phyloP scores from a whole-genome alignment of 139 green algal species.

The Chlamydomonas applanata region DNA sequence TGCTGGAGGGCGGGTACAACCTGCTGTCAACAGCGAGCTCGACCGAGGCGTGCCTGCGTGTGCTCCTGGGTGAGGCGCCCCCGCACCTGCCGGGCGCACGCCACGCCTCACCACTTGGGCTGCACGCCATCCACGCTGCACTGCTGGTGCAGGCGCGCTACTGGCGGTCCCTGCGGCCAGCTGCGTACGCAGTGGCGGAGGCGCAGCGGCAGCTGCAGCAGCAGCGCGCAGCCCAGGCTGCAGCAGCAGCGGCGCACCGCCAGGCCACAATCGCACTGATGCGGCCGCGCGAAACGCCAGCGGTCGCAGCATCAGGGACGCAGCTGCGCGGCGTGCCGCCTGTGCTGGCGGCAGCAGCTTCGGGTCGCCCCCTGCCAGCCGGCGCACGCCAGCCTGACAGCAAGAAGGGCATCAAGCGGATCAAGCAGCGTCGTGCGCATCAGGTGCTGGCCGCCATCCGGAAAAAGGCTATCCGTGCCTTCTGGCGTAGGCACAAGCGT shows the following conservation, averaged over 20 bases:
- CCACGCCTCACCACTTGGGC: constrained; percentile 8
- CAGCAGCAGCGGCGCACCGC: background rate
- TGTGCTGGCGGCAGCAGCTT: background rate
- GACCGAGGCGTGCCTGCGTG: constrained; percentile 65
- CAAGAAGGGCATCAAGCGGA: background rate
- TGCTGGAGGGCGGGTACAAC: constrained; percentile 83
- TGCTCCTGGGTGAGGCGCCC: constrained; percentile 66
- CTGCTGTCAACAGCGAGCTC: constrained; percentile 55
- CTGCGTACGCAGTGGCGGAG: too few species aligned
- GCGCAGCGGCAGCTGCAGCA: too few species aligned
- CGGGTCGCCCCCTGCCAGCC: too few species aligned
- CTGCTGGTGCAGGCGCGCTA: constrained; percentile 11
- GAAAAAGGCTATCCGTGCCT: constrained; percentile 4
- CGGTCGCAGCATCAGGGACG: too few species aligned
- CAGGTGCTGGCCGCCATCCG: background rate
- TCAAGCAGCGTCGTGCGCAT: background rate
- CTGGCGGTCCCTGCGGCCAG: constrained; percentile 14
- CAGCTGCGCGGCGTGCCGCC: background rate
- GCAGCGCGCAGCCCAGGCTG: too few species aligned
- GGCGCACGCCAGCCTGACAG: too few species aligned
- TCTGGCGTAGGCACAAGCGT: background rate
- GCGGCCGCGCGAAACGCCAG: too few species aligned
- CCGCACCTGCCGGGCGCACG: constrained; percentile 27
- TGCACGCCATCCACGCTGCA: background rate
- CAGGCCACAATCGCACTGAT: too few species aligned